Percentiles rank a stretch among this genome's conserved stretches.
Evolutionary conservation across 2,329 filamentous ascomycete species (phyloP).

Genomic region (Trichoderma atroviride): DNA sequence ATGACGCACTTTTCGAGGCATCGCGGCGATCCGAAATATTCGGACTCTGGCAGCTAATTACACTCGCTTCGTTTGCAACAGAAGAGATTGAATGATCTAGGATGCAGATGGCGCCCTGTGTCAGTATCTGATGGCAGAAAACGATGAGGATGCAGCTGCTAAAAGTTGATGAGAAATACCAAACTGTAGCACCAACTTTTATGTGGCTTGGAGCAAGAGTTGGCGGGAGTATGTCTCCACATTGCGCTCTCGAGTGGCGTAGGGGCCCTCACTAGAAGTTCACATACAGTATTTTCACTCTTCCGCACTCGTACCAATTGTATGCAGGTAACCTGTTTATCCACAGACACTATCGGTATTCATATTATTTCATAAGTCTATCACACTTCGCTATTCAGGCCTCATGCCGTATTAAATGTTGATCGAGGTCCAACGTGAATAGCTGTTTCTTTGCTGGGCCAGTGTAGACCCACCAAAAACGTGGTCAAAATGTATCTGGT

Average conservation of each 20-base stretch:
- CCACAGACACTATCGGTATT: neutral
- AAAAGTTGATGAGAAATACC: neutral
- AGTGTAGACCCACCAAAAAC: neutral
- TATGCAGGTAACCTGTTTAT: neutral
- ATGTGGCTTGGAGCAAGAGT: neutral
- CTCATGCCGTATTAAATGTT: too few species aligned
- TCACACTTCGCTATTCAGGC: too few species aligned
- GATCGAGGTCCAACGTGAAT: too few species aligned
- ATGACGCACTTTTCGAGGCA: slow-evolving; percentile 16
- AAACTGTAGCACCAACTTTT: neutral
- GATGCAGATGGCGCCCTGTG: neutral
- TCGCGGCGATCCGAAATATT: neutral
- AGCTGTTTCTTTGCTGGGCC: too few species aligned
- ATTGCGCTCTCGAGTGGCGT: neutral
- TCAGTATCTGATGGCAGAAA: neutral
- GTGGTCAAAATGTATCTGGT: neutral
- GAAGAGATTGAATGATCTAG: neutral
- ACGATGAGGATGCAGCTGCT: neutral
- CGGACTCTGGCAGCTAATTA: neutral
- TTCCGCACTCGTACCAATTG: neutral
- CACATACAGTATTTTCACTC: neutral
- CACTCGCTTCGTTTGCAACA: neutral
- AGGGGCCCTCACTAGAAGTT: neutral
- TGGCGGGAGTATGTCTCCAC: neutral
- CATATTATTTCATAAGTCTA: too few species aligned